Evolutionary conservation across 148 eudicot species (phyloP).

Genomic region (Salicornia ramosissima): DNA sequence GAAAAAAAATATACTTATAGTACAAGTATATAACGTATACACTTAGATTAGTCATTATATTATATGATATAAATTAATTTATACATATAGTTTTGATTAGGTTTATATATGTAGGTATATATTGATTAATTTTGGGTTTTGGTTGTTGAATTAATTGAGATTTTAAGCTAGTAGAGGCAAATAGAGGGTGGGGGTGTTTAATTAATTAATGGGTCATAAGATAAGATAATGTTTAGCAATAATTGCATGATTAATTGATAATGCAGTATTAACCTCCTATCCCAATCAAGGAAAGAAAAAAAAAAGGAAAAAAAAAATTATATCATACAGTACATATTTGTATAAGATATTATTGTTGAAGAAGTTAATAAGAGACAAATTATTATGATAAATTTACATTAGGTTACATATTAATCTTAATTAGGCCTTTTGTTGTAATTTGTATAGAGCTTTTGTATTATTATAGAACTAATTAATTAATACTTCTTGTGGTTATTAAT

Average conservation of each 20-base stretch:
- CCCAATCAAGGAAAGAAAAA: slow-evolving; percentile 14
- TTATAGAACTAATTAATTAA: background rate
- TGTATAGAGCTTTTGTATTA: slow-evolving; percentile 7
- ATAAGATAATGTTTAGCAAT: slow-evolving; percentile 20
- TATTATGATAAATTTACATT: slow-evolving; percentile 15
- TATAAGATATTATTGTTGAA: slow-evolving; percentile 8
- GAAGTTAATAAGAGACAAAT: slow-evolving; percentile 13
- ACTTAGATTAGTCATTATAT: background rate
- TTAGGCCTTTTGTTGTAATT: slow-evolving; percentile 16
- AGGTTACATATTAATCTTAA: slow-evolving; percentile 10
- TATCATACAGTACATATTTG: background rate
- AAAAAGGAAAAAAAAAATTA: background rate
- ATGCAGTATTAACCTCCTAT: slow-evolving; percentile 21
- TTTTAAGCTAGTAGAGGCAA: slow-evolving; percentile 2
- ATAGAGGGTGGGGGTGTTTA: slow-evolving; percentile 8
- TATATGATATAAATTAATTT: background rate
- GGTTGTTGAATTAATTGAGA: slow-evolving; percentile 25
- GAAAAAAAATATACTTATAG: background rate
- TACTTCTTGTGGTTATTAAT: background rate
- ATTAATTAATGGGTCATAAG: slow-evolving; percentile 24
- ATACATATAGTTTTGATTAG: slow-evolving; percentile 11
- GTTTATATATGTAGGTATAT: slow-evolving; percentile 15
- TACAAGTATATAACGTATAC: slow-evolving; percentile 1
- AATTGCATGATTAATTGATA: slow-evolving; percentile 24
- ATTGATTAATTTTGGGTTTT: slow-evolving; percentile 17